Evolutionary conservation across 164 flowering plant genomes (phyloP), one percentile per base, ranked within the genome.

Genomic region (Houttuynia cordata): DNA sequence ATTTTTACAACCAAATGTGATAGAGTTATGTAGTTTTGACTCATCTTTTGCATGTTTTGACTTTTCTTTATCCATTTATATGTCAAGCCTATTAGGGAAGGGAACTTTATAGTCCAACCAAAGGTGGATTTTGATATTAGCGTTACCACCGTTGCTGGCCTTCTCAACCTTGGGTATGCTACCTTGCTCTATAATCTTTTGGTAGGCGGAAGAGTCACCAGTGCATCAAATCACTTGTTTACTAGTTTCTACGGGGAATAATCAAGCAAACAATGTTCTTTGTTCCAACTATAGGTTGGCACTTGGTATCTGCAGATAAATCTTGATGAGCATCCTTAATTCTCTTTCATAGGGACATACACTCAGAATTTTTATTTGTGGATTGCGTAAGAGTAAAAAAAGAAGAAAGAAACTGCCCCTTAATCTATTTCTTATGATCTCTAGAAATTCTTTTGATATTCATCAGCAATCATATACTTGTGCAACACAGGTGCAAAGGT

Each of bases 81-180:
- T 54, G 17, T 40, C 15, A 64, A 93, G 99, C 99, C 99, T 59
- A 91, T 94, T 39, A 78, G 83, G 76, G 99, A 94, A 79, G 99
- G 99, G 50, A 75, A 88, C 75, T 91, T 83, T 75, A 91, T 94
- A 67, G 82, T 94, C 73, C 99, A 94, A 69, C 99, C 99, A 37
- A 94, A 94, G 78, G 97, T 94, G 75, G 99, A 94, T 73, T 94
- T 94, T 75, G 99, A 94, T 72, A 94, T 91, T 61, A 87, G 97
- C 80, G 80, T 85, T 56, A 81, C 76, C 77, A 91, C 97, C 21
- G 99, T 94, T 62, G 81, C 93, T 67, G 99, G 99, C 51, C 99
- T 94, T 74, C 91, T 94, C 55, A 88, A 94, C 72, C 95, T 94
- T 67, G 99, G 99, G 99, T 94, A 75, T 74, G 85, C 24, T 24